Evolutionary conservation across 2,329 filamentous ascomycete species (phyloP).

Genomic region (Fusarium chlamydosporum): DNA sequence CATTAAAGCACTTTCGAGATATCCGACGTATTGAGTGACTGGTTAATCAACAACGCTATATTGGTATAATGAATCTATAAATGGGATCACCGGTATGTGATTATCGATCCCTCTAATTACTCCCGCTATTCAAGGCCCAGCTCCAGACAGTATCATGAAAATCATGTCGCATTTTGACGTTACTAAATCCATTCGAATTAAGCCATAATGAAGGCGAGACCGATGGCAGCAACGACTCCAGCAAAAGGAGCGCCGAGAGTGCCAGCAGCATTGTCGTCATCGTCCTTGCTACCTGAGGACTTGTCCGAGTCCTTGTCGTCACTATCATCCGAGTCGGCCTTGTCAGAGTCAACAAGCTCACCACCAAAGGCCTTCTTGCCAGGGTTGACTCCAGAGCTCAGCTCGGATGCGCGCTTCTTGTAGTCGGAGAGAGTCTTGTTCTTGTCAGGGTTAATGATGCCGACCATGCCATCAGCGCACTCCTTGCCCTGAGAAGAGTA

Average conservation of each 20-base stretch:
- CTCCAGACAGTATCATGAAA: conserved; percentile 25
- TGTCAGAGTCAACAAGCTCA: conserved; percentile 47
- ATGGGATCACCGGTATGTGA: conserved; percentile 9
- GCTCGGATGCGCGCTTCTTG: conserved; percentile 49
- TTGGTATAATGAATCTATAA: conserved; percentile 10
- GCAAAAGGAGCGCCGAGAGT: conserved; percentile 35
- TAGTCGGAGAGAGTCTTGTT: conserved; percentile 54
- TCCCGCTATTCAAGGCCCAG: conserved; percentile 11
- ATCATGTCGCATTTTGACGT: conserved; percentile 34
- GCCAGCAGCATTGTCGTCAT: conserved; percentile 38
- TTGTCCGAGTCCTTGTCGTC: conserved; percentile 20
- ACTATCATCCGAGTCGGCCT: conserved; percentile 21
- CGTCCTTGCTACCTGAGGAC: conserved; percentile 27
- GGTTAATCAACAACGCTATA: neutral
- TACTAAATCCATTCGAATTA: conserved; percentile 11
- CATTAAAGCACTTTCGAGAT: neutral
- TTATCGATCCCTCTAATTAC: conserved; percentile 19
- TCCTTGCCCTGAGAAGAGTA: conserved; percentile 59
- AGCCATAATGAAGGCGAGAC: conserved; percentile 40
- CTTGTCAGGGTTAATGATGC: conserved; percentile 55
- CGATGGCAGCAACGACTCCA: conserved; percentile 38
- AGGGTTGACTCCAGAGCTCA: conserved; percentile 51
- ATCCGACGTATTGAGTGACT: no score
- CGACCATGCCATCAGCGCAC: conserved; percentile 58
- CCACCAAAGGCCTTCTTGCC: conserved; percentile 50